Evolutionary conservation across 148 eudicot genomes (phyloP).

Genomic region (Diospyros kaki): DNA sequence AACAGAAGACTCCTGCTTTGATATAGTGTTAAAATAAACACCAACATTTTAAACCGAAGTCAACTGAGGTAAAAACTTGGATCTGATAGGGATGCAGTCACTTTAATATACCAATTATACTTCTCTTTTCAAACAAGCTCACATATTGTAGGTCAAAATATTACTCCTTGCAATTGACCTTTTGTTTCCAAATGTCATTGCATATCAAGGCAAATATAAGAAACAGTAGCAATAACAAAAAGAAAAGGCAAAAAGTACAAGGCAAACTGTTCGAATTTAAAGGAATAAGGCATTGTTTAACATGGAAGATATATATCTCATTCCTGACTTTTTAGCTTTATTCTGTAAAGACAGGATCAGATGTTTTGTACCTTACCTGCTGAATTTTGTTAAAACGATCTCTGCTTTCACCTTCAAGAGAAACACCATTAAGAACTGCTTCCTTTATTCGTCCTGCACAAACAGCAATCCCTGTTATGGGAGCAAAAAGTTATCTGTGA

Average conservation of each 20-base stretch:
- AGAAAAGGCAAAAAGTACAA: not conserved
- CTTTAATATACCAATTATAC: no score
- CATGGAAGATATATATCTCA: not conserved
- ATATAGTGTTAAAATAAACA: no score
- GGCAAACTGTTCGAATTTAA: not conserved
- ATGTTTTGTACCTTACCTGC: conserved; percentile 13
- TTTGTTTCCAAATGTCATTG: not conserved
- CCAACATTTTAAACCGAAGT: no score
- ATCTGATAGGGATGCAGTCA: no score
- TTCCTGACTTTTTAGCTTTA: not conserved
- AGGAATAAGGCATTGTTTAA: not conserved
- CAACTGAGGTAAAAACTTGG: no score
- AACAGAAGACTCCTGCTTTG: no score
- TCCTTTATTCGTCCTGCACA: conserved; percentile 26
- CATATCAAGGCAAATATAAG: not conserved
- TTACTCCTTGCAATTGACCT: no score
- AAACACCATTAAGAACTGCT: conserved; percentile 27
- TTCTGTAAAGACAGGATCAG: not conserved
- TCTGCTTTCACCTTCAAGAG: conserved; percentile 25
- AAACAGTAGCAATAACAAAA: no score
- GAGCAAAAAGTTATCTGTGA: not conserved
- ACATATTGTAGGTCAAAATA: no score
- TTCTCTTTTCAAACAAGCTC: no score
- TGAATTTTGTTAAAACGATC: conserved; percentile 26
- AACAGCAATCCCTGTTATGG: not conserved